phyloP scores from a whole-genome alignment of 345 rosid genomes.

The Bruguiera sexangula region DNA sequence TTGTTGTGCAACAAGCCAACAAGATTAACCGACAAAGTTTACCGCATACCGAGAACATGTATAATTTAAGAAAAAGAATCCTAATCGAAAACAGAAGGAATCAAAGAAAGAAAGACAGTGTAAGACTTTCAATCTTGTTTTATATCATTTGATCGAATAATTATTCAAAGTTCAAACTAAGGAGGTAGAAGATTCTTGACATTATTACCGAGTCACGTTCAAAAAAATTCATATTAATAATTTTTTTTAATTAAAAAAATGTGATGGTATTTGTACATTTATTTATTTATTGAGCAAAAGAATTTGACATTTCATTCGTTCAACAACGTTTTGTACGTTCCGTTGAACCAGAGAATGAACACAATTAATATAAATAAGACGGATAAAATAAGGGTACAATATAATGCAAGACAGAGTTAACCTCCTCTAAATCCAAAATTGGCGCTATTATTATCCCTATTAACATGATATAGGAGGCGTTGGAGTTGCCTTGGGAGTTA shows the following conservation, averaged over 20 bases:
- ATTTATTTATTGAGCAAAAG: background rate
- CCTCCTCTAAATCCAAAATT: too few species aligned
- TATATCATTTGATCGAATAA: too few species aligned
- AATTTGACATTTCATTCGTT: too few species aligned
- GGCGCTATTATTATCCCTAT: too few species aligned
- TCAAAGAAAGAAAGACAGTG: background rate
- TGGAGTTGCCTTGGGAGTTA: constrained; percentile 13
- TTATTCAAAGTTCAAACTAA: too few species aligned
- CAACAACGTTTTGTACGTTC: too few species aligned
- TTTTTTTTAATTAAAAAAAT: background rate
- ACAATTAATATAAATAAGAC: too few species aligned
- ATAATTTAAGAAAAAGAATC: constrained; percentile 11
- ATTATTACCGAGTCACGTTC: constrained; percentile 15
- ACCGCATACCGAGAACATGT: constrained; percentile 15
- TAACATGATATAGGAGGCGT: constrained; percentile 7
- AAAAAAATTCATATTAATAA: constrained; percentile 10
- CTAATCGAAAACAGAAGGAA: background rate
- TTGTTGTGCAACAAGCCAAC: background rate
- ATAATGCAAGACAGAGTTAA: too few species aligned
- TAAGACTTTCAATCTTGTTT: too few species aligned
- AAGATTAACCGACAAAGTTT: background rate
- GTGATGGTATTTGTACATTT: constrained; percentile 5
- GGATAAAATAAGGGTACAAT: too few species aligned
- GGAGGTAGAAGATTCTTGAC: constrained; percentile 26
- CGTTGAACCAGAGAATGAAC: too few species aligned